A percentile compares a stretch with the other conserved stretches of the same genome.
Evolutionary conservation across 768 basidiomycete species (phyloP).

Genomic region (Termitomyces sp.): DNA sequence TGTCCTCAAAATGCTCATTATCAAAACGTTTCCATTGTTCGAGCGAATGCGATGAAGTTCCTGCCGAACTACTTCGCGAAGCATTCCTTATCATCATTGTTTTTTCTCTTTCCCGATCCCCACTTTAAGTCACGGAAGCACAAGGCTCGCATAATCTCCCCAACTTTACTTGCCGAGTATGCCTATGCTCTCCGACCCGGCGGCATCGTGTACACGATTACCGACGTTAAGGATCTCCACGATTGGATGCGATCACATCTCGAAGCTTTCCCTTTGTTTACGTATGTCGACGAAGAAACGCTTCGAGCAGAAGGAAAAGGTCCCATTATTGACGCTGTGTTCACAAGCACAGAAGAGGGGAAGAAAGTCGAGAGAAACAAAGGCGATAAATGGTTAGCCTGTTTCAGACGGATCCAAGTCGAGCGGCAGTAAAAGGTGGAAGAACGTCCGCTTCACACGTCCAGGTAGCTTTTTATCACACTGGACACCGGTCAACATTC

Average conservation of each 20-base stretch:
- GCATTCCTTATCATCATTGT: conserved; percentile 85
- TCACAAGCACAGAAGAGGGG: conserved; percentile 90
- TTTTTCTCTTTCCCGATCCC: conserved; percentile 98
- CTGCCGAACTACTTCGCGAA: conserved; percentile 93
- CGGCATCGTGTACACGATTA: conserved; percentile 97
- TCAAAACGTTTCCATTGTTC: conserved; percentile 88
- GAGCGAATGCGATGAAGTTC: conserved; percentile 99
- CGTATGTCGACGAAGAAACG: conserved; percentile 67
- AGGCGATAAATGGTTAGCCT: conserved; percentile 90
- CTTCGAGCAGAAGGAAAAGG: conserved; percentile 75
- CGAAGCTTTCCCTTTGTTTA: conserved; percentile 83
- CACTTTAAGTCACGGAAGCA: conserved; percentile 98
- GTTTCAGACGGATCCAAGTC: conserved; percentile 66
- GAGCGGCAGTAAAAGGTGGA: conserved; percentile 19
- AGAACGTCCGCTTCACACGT: background rate
- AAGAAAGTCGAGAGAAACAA: conserved; percentile 92
- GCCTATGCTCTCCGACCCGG: conserved; percentile 89
- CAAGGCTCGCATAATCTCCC: conserved; percentile 97
- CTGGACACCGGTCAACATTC: conserved; percentile 20
- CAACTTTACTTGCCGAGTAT: conserved; percentile 96
- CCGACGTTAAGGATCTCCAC: conserved; percentile 91
- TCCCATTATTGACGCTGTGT: conserved; percentile 75
- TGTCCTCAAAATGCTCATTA: conserved; percentile 39
- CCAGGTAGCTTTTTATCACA: background rate
- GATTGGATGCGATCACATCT: conserved; percentile 94